Percentiles rank a stretch among this genome's conserved stretches.
phyloP scores from a whole-genome alignment of 1,139 yeast genomes.

The Blastobotrys illinoisensis region DNA sequence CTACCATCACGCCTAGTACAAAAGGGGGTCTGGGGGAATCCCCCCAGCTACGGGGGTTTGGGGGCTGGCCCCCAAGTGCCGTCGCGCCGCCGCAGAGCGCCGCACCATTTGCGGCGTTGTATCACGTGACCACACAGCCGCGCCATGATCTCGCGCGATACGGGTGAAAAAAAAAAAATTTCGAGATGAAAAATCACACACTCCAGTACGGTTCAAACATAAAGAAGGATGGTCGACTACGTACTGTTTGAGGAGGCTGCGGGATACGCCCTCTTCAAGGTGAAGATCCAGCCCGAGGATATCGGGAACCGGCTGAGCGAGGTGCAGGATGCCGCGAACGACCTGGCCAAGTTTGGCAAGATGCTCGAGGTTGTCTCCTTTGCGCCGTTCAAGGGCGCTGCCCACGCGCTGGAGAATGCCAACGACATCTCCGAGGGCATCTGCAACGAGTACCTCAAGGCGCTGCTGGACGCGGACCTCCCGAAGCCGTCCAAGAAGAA shows the following conservation, averaged over 20 bases:
- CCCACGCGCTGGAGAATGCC: slow-evolving; percentile 97
- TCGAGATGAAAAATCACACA: background rate
- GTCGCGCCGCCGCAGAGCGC: background rate
- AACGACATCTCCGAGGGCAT: slow-evolving; percentile 97
- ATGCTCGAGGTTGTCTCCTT: slow-evolving; percentile 89
- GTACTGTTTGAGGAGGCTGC: slow-evolving; percentile 98
- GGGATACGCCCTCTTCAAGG: slow-evolving; percentile 96
- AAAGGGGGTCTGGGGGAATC: too few relatives aligned
- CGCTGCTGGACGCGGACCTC: slow-evolving; percentile 81
- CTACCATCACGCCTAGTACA: too few relatives aligned
- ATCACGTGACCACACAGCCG: background rate
- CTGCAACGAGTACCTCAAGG: slow-evolving; percentile 86
- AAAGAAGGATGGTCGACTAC: slow-evolving; percentile 62
- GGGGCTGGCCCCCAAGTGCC: background rate
- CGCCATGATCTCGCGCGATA: background rate
- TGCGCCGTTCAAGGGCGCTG: slow-evolving; percentile 99
- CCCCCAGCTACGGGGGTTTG: background rate
- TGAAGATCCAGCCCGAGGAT: slow-evolving; percentile 88
- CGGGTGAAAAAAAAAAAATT: slow-evolving; percentile 6
- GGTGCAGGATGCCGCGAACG: slow-evolving; percentile 88
- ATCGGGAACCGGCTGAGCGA: slow-evolving; percentile 88
- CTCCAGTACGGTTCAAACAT: slow-evolving; percentile 33
- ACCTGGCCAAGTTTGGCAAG: slow-evolving; percentile 84
- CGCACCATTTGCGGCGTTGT: background rate
- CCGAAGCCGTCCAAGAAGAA: slow-evolving; percentile 73